Percentiles rank a stretch among this genome's conserved stretches.
Evolutionary conservation across 2,329 filamentous ascomycete species (phyloP).

Genomic region (Tolypocladium ophioglossoides): DNA sequence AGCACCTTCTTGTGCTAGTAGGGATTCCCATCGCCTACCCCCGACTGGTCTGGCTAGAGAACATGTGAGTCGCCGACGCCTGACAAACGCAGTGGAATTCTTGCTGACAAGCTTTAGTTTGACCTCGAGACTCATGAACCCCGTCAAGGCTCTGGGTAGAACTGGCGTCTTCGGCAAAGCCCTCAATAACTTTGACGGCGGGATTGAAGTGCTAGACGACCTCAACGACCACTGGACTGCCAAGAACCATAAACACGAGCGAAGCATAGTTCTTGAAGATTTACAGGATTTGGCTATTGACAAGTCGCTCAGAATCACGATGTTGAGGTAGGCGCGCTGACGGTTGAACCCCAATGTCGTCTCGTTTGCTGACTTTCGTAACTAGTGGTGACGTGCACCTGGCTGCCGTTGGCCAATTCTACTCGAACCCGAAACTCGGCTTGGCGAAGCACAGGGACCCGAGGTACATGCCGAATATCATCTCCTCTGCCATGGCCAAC

Average conservation of each 20-base stretch:
- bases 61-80: constrained; percentile 39
- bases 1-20: constrained; percentile 80
- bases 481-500: constrained; percentile 92
- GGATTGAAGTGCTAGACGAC: constrained; percentile 84
- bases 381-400: constrained; percentile 83
- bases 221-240: constrained; percentile 97
- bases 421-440: constrained; percentile 72
- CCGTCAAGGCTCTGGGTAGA: constrained; percentile 78
- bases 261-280: constrained; percentile 78
- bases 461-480: constrained; percentile 91
- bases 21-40: constrained; percentile 80
- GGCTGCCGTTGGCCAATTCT: constrained; percentile 87
- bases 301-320: constrained; percentile 83
- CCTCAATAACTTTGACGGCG: constrained; percentile 82
- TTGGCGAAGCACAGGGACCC: constrained; percentile 85
- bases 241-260: constrained; percentile 85
- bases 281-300: constrained; percentile 88
- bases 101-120: constrained; percentile 41
- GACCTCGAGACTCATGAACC: constrained; percentile 77
- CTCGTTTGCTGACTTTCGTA: neutral
- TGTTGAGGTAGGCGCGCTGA: constrained; percentile 50
- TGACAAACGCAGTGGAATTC: neutral
- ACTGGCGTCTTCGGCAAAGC: constrained; percentile 70
- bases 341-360: too few relatives aligned
- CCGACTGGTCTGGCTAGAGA: constrained; percentile 60